Conservation (phyloP, 192 early-diverging fungal genomes). For the Podila horticola region DNA sequence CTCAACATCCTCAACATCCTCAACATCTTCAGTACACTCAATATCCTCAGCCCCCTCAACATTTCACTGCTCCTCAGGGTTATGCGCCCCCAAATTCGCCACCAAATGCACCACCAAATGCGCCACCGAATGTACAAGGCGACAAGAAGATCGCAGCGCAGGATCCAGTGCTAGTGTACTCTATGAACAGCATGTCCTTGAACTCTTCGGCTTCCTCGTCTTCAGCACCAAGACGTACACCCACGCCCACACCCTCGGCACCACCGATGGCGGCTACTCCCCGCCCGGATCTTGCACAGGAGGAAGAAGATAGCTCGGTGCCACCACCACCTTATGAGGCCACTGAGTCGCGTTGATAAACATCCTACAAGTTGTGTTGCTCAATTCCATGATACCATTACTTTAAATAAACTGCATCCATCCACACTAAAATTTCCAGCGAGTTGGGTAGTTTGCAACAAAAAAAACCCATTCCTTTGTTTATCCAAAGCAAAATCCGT, state of each 20-base stretch:
- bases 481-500: no score
- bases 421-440: not conserved
- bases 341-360: slow-evolving; percentile 2
- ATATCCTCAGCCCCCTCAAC: not conserved
- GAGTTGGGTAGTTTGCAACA: no score
- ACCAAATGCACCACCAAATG: slow-evolving; percentile 8
- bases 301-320: slow-evolving; percentile 6
- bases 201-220: not conserved
- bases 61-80: not conserved
- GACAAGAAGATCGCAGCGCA: not conserved
- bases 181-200: slow-evolving; percentile 14
- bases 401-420: not conserved
- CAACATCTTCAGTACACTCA: not conserved
- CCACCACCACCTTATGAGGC: slow-evolving; percentile 32
- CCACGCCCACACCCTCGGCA: not conserved
- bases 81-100: not conserved
- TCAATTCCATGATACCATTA: slow-evolving; percentile 5
- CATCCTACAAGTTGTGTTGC: not conserved
- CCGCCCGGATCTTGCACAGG: slow-evolving; percentile 8
- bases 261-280: not conserved
- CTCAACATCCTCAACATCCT: not conserved
- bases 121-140: not conserved
- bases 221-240: no score
- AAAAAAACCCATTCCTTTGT: no score
- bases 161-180: slow-evolving; percentile 20